Base-by-base conservation (phyloP, 2,329 filamentous ascomycete species). In the Arthrobotrys conoides region DNA sequence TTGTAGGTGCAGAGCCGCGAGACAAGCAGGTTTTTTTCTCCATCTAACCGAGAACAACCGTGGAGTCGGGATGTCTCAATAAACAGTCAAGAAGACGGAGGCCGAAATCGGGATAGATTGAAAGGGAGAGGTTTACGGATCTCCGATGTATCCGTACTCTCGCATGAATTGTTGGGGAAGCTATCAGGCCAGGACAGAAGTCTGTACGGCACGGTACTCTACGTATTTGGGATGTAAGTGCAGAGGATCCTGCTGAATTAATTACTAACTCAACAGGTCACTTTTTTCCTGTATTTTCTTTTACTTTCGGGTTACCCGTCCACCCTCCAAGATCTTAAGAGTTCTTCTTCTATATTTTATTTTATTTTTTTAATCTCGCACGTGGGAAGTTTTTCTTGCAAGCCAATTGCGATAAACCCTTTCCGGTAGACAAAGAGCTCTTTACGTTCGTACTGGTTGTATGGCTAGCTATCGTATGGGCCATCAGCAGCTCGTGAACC, bases 1-100 rank as follows among this genome's bases (percentile, higher is more conserved):
- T 69, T 46, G 36, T 24, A 71, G 18, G 55, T 71, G 67, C 67
- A 68, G 67, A 77, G 61, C 73, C 73, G 73, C 73, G 61, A 66
- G 61, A 71, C 61, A 77, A 77, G 65, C 65, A 69, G 65, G 55
- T 64, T 75, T 75, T n/a, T 73, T 64, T 67, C 64, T 75, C 55
- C 67, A 51, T 33, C 73, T 77, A 77, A 77, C 73, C 73, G 73
- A 77, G 59, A 71, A 57, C 73, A 77, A 77, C 73, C 73, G 63
- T 71, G 73, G 73, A 63, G 20, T 77, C 61, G 73, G 73, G 67
- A 77, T 67, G 65, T 48, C 65, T 59, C 38, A 69, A 55, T 46
- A 48, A 57, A 77, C 57, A n/a, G 65, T 65, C 65, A 71, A 77
- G n/a, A 30, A 71, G 51, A 61, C 33, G 14, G 41, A 27, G n/a